Conservation (phyloP, 208 protist species). For the Paratrypanosoma confusum region DNA sequence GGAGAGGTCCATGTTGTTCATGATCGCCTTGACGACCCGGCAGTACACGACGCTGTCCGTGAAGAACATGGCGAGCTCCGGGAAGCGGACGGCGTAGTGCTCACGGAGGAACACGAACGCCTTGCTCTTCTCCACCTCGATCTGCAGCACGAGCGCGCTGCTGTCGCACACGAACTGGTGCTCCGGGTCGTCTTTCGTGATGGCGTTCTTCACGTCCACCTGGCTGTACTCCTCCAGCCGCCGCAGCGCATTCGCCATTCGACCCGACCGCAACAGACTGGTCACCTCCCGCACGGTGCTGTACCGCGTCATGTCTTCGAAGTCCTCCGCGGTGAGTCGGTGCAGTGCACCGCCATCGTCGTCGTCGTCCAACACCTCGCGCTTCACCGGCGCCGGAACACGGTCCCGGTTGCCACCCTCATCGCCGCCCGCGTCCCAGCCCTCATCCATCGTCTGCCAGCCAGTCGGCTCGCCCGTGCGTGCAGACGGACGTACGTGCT, state of each 20-base stretch:
- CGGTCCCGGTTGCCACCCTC: no score
- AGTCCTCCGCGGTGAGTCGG: slow-evolving; percentile 43
- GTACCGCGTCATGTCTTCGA: slow-evolving; percentile 76
- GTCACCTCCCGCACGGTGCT: slow-evolving; percentile 74
- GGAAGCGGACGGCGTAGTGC: slow-evolving; percentile 80
- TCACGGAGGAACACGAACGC: slow-evolving; percentile 79
- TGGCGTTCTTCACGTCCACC: slow-evolving; percentile 59
- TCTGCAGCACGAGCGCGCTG: slow-evolving; percentile 69
- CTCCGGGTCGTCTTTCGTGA: slow-evolving; percentile 74
- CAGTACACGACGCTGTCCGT: slow-evolving; percentile 77
- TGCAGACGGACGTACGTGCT: no score
- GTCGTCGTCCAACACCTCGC: slow-evolving; percentile 17
- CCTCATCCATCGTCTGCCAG: no score
- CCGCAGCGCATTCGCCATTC: slow-evolving; percentile 64
- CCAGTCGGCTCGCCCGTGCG: no score
- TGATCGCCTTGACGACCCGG: slow-evolving; percentile 69
- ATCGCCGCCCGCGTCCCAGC: no score
- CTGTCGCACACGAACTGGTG: slow-evolving; percentile 86
- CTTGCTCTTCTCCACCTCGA: slow-evolving; percentile 83
- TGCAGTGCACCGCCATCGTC: slow-evolving; percentile 17
- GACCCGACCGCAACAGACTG: slow-evolving; percentile 55
- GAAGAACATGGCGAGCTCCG: slow-evolving; percentile 84
- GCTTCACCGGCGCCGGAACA: no score
- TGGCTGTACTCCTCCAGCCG: slow-evolving; percentile 68
- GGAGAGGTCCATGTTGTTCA: slow-evolving; percentile 75